phyloP scores from a whole-genome alignment of 345 rosid genomes.

The Sisymbrium altissimum region DNA sequence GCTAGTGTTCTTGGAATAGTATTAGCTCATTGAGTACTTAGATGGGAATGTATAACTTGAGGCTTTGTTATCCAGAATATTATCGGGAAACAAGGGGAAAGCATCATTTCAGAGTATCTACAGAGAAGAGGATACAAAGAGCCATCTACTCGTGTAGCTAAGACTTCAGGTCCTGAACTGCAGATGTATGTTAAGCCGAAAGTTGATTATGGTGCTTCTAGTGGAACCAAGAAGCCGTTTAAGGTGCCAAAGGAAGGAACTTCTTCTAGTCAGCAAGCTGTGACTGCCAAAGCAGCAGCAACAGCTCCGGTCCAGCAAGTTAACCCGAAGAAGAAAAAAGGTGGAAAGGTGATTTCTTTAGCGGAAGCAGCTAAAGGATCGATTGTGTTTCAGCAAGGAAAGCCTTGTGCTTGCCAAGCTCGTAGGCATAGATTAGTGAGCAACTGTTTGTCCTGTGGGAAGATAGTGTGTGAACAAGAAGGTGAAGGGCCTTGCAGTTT shows the following conservation, averaged over 20 bases:
- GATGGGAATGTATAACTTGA: neutral
- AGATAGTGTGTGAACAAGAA: slow-evolving; percentile 95
- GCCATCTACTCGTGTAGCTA: slow-evolving; percentile 33
- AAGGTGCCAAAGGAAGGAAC: slow-evolving; percentile 48
- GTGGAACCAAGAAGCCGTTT: slow-evolving; percentile 51
- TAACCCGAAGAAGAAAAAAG: slow-evolving; percentile 76
- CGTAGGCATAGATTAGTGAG: slow-evolving; percentile 72
- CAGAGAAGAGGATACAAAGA: slow-evolving; percentile 59
- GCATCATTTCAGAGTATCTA: slow-evolving; percentile 73
- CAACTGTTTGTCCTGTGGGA: slow-evolving; percentile 98
- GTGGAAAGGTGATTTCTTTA: slow-evolving; percentile 76
- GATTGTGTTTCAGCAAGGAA: slow-evolving; percentile 88
- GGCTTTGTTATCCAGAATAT: slow-evolving; percentile 54
- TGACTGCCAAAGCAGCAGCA: slow-evolving; percentile 21
- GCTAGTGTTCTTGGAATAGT: slow-evolving; percentile 2
- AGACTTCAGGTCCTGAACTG: slow-evolving; percentile 46
- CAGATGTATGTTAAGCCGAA: slow-evolving; percentile 79
- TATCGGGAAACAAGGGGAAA: slow-evolving; percentile 71
- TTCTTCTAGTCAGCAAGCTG: slow-evolving; percentile 35
- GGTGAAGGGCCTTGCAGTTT: slow-evolving; percentile 94
- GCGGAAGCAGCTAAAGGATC: slow-evolving; percentile 97
- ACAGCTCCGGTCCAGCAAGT: slow-evolving; percentile 28
- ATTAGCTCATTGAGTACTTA: neutral
- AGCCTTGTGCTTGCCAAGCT: slow-evolving; percentile 92
- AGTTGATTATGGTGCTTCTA: slow-evolving; percentile 38